These are phyloP conservation scores for Casuarina cunninghamiana DNA, from an alignment of 306 rosid species.

Conservation along the genomic window DNA sequence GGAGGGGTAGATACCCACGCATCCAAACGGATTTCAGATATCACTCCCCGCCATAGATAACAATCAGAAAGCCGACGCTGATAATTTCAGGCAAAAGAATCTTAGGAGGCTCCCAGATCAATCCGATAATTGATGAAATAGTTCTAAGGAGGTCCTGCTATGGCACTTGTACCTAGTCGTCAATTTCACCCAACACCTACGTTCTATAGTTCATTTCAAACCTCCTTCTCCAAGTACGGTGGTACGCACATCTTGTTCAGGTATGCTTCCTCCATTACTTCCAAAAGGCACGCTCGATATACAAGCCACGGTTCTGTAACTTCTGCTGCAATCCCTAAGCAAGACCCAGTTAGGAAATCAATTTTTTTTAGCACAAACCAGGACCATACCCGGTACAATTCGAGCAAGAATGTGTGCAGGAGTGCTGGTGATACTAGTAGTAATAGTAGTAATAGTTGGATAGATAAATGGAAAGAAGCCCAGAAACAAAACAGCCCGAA, in stretches of 20 bases:
- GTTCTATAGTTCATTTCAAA: constrained; percentile 65
- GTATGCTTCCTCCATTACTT: constrained; percentile 40
- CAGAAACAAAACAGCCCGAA: constrained; percentile 39
- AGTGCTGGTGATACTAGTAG: not conserved
- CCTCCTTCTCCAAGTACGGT: constrained; percentile 48
- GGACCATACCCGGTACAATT: constrained; percentile 26
- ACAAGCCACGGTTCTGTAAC: constrained; percentile 19
- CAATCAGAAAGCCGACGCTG: constrained; percentile 9
- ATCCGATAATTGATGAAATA: constrained; percentile 3
- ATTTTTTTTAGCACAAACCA: constrained; percentile 22
- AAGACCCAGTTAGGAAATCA: constrained; percentile 34
- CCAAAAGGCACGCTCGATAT: constrained; percentile 28
- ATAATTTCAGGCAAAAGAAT: not conserved
- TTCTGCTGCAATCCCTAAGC: constrained; percentile 24
- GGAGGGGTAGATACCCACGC: not conserved
- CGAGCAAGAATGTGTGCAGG: constrained; percentile 25
- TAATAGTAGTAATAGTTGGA: constrained; percentile 42
- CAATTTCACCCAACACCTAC: constrained; percentile 59
- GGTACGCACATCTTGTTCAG: constrained; percentile 48
- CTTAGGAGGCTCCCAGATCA: not conserved
- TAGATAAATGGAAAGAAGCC: constrained; percentile 62
- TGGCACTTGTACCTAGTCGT: constrained; percentile 76
- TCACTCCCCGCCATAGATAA: constrained; percentile 24
- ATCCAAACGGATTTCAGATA: constrained; percentile 24
- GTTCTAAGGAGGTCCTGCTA: constrained; percentile 6